Evolutionary conservation across 1,284 basidiomycete species (phyloP).

Genomic region (Ceratobasidium sp.): DNA sequence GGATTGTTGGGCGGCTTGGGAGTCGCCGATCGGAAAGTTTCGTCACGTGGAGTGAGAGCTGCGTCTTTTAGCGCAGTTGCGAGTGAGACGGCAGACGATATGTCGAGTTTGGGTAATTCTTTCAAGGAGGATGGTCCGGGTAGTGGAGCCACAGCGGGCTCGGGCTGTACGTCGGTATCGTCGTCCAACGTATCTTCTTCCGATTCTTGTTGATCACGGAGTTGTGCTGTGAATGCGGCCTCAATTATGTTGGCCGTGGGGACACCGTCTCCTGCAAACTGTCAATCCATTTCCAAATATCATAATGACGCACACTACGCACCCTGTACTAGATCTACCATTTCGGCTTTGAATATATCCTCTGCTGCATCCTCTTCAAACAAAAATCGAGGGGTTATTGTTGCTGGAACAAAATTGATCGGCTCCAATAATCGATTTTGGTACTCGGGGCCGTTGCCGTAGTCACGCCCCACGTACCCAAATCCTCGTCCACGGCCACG

Average conservation of each 20-base stretch:
- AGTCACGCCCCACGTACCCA: neutral
- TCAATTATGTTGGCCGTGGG: constrained; percentile 37
- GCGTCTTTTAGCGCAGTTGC: constrained; percentile 31
- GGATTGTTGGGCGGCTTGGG: neutral
- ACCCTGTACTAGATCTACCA: constrained; percentile 38
- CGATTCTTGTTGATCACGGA: constrained; percentile 72
- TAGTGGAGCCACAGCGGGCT: neutral
- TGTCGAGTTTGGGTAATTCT: constrained; percentile 32
- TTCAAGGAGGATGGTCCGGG: constrained; percentile 11
- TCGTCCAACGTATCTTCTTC: constrained; percentile 45
- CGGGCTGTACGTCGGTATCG: constrained; percentile 30
- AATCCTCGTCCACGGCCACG: constrained; percentile 25
- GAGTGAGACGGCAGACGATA: constrained; percentile 29
- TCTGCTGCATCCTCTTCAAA: constrained; percentile 36
- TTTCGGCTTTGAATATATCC: constrained; percentile 40
- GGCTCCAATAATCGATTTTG: constrained; percentile 35
- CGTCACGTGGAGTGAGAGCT: constrained; percentile 31
- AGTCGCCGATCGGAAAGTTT: neutral
- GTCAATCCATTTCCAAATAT: neutral
- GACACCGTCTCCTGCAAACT: constrained; percentile 7
- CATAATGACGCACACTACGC: neutral
- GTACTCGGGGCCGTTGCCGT: constrained; percentile 2
- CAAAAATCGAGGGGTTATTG: constrained; percentile 15
- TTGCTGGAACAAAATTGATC: constrained; percentile 35
- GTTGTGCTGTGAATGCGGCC: constrained; percentile 59